A percentile compares a stretch with the other conserved stretches of the same genome.
phyloP scores from a whole-genome alignment of 805 yeast genomes.

The Candida gorgasii region DNA sequence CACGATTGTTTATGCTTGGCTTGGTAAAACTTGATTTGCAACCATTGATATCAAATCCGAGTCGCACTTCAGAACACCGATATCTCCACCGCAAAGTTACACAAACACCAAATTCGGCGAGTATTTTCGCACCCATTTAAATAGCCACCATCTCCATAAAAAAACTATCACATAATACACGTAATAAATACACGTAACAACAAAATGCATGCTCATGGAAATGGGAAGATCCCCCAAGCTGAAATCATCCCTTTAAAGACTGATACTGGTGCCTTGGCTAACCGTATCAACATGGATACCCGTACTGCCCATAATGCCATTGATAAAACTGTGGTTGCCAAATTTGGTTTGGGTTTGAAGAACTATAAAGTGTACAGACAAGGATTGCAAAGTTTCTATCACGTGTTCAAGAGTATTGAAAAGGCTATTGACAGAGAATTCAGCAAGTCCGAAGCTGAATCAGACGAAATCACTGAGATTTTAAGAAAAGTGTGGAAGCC shows the following conservation, averaged over 20 bases:
- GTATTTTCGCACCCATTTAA: constrained; percentile 4
- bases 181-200: too few species aligned
- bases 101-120: not conserved
- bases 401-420: constrained; percentile 67
- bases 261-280: constrained; percentile 83
- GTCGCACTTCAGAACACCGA: constrained; percentile 7
- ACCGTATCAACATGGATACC: constrained; percentile 75
- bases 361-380: constrained; percentile 78
- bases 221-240: constrained; percentile 11
- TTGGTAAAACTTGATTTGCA: not conserved
- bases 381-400: constrained; percentile 74
- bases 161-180: too few species aligned
- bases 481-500: constrained; percentile 67
- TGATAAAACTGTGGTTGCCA: constrained; percentile 65
- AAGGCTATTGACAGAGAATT: constrained; percentile 49
- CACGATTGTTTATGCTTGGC: not conserved
- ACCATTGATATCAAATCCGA: constrained; percentile 3
- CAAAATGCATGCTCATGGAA: constrained; percentile 7
- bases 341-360: constrained; percentile 72
- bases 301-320: constrained; percentile 65
- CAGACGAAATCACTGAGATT: constrained; percentile 41
- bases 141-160: not conserved
- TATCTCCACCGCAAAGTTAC: constrained; percentile 7
- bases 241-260: constrained; percentile 67
- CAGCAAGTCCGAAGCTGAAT: constrained; percentile 23